Evolutionary conservation across 2,329 filamentous ascomycete species (phyloP), one percentile per base, ranked within the genome.

Genomic region (Spiromastix sp.): DNA sequence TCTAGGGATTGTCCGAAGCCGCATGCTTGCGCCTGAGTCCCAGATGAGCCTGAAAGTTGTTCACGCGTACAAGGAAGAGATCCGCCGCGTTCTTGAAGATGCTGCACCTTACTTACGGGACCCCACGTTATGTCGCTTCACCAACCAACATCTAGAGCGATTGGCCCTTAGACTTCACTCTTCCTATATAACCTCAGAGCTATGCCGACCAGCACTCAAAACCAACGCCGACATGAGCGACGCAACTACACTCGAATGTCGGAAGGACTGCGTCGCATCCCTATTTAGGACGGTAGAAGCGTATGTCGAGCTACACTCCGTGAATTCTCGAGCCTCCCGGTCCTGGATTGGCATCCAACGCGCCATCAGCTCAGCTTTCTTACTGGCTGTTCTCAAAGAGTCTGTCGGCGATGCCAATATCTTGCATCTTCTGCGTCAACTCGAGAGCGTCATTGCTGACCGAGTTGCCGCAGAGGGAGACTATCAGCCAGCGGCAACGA

Each of bases 161-260:
- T 71, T 74, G 53, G 72, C 70, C 0, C 50, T 78, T 4, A 75
- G 76, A 46, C 56, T 79, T 3, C 74, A 79, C 48, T 70, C 71
- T 13, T 76, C 72, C 5, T 79, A 78, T 51, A 69, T 76, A 39
- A 68, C 68, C 15, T 77, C 74, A 4, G 74, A 78, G 54, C 67
- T 78, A 20, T 77, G 71, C 48, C 67, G 74, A 20, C 72, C 74
- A 21, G 70, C 73, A 16, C 66, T 79, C 47, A 76, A 72, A 46
- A 63, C 68, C 7, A 58, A 61, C 28, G 60, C 60, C 6, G 63
- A 67, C 25, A 26, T 60, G 52, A 42, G 63, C 54, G 48, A 67
- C 54, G 8, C 63, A n/a, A 42, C 45, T 15, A 51, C 49, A 5
- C 39, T 48, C 5, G 51, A 48, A 21, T 54, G 77, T 48, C 67